Conservation (phyloP, 2,329 filamentous ascomycete genomes). For the Botryotinia globosa region DNA sequence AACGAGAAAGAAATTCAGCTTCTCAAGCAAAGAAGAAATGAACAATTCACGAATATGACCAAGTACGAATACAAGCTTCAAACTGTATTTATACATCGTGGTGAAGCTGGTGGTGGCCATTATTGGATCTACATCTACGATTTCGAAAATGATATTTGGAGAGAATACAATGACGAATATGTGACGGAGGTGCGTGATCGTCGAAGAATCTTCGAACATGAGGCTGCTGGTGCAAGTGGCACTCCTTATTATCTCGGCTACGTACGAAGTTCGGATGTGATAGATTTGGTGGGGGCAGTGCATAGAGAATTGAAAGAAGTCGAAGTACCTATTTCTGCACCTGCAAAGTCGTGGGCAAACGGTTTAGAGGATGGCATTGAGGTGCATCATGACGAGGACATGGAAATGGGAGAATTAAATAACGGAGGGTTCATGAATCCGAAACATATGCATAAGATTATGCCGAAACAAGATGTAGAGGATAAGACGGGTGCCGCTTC, state of each 20-base stretch:
- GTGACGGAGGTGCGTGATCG: conserved; percentile 67
- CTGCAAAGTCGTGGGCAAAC: conserved; percentile 13
- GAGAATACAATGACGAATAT: conserved; percentile 87
- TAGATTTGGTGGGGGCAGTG: conserved; percentile 57
- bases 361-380: conserved; percentile 19
- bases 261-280: conserved; percentile 64
- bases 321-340: conserved; percentile 17
- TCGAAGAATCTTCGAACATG: conserved; percentile 64
- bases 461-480: conserved; percentile 27
- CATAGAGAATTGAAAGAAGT: conserved; percentile 42
- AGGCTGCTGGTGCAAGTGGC: conserved; percentile 59
- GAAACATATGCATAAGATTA: conserved; percentile 22
- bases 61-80: conserved; percentile 77
- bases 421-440: conserved; percentile 31
- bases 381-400: conserved; percentile 20
- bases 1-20: conserved; percentile 49
- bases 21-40: conserved; percentile 41
- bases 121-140: conserved; percentile 96
- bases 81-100: conserved; percentile 88
- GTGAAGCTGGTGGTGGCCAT: conserved; percentile 70
- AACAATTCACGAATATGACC: conserved; percentile 61
- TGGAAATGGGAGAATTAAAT: conserved; percentile 13
- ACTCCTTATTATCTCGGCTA: conserved; percentile 85
- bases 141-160: conserved; percentile 77
- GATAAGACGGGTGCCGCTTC: conserved; percentile 1